Evolutionary conservation across 805 yeast genomes (phyloP).

Genomic region (Starmerella powellii): DNA sequence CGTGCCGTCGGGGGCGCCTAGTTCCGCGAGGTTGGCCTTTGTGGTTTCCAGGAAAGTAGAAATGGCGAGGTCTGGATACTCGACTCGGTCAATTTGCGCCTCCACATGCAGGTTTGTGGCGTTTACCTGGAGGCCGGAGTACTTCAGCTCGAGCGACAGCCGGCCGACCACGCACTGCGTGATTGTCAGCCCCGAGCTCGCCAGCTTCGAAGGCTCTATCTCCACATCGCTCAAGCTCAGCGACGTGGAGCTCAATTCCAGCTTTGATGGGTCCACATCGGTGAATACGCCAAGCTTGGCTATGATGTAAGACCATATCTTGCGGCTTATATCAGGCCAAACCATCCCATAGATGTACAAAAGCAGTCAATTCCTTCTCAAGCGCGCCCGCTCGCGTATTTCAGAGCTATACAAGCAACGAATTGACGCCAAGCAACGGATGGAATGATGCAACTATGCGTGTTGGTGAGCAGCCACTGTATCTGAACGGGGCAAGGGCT

Average conservation of each 20-base stretch:
- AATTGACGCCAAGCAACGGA: too few species aligned
- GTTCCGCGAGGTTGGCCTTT: conserved; percentile 11
- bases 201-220: conserved; percentile 58
- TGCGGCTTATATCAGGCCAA: conserved; percentile 54
- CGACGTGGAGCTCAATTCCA: conserved; percentile 54
- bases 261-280: conserved; percentile 64
- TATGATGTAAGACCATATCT: conserved; percentile 65
- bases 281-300: conserved; percentile 75
- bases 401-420: too few species aligned
- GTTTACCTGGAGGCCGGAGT: conserved; percentile 54
- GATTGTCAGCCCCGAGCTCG: conserved; percentile 46
- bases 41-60: conserved; percentile 20
- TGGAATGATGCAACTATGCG: too few species aligned
- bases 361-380: too few species aligned
- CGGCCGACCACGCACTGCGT: conserved; percentile 49
- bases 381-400: too few species aligned
- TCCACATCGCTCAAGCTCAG: conserved; percentile 43
- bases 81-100: conserved; percentile 9
- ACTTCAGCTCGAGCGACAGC: conserved; percentile 47
- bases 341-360: conserved; percentile 13
- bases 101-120: conserved; percentile 46
- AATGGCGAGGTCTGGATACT: conserved; percentile 21
- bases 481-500: too few species aligned
- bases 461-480: too few species aligned
- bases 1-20: not conserved